Base-by-base conservation (phyloP, 2,329 filamentous ascomycete species). In the Nigrospora oryzae region DNA sequence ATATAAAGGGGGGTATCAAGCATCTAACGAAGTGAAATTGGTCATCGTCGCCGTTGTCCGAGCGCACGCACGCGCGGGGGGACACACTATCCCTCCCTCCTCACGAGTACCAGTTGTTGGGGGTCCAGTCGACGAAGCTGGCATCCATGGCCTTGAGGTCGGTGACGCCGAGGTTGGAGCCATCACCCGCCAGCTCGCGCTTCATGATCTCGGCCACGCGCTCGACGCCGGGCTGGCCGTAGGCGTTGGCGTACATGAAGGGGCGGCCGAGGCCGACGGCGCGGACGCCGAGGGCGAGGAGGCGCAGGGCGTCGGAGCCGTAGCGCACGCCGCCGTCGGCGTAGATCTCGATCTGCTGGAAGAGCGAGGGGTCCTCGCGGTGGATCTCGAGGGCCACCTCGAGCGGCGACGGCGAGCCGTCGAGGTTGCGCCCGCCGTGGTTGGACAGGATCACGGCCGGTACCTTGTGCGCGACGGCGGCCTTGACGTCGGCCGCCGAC, bases 231-330 rank as follows among this genome's bases (percentile, higher is more conserved):
- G 62, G 60, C 30, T 58, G 56, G 6, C 71, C 72, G 49, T 68
- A 75, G 15, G 66, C 56, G 51, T 73, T 73, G 14, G 68, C 63
- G 51, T 64, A 75, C 68, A 75, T 71, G 49, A 70, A 62, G 10
- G 66, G 62, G 13, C 70, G 54, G 11, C 69, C 71, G 5, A 75
- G 47, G 15, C 70, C 55, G n/a, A 65, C 61, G 19, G 57, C 60
- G 7, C 51, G 49, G 7, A 62, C 63, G 8, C 63, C 62, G 8
- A 64, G 52, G 0, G 62, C 60, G 4, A 66, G 53, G n/a, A 63
- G 45, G 49, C 62, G 62, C 36, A 64, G 46, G 2, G 61, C 52
- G 46, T 65, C 62, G 36, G 53, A 53, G 15, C 62, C 62, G 45
- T 59, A 60, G 3, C 63, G 53, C 19, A 65, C 55, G 5, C 63